Evolutionary conservation across 2,329 filamentous ascomycete genomes (phyloP).

Genomic region (Talaromyces pinophilus): DNA sequence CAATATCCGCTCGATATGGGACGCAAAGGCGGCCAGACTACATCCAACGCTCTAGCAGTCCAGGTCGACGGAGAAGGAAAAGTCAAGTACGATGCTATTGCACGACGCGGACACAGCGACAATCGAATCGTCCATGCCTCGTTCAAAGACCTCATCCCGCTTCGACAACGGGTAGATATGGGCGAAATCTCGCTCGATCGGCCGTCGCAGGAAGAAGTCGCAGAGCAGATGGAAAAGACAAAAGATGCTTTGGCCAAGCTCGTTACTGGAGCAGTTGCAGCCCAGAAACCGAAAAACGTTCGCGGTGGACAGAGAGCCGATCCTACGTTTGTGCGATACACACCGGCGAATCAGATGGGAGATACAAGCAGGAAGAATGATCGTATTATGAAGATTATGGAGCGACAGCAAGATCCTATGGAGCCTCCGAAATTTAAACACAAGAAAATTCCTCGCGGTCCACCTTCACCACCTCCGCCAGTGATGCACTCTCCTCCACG

Average conservation of each 20-base stretch:
- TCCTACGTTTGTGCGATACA: slow-evolving; percentile 92
- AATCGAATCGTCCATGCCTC: slow-evolving; percentile 86
- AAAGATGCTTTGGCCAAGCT: slow-evolving; percentile 80
- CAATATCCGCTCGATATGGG: slow-evolving; percentile 98
- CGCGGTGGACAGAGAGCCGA: slow-evolving; percentile 78
- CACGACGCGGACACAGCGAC: slow-evolving; percentile 81
- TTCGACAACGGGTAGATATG: slow-evolving; percentile 87
- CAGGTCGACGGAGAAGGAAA: slow-evolving; percentile 90
- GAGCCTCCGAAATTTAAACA: slow-evolving; percentile 98
- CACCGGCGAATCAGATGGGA: slow-evolving; percentile 95
- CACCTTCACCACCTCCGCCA: slow-evolving; percentile 87
- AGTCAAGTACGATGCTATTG: slow-evolving; percentile 95
- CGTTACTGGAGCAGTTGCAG: slow-evolving; percentile 80
- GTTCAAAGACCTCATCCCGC: slow-evolving; percentile 94
- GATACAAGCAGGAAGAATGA: slow-evolving; percentile 82
- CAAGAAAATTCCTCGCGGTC: slow-evolving; percentile 94
- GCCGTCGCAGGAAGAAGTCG: slow-evolving; percentile 81
- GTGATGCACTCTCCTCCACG: slow-evolving; percentile 93
- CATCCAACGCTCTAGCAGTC: slow-evolving; percentile 85
- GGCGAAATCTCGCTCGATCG: slow-evolving; percentile 86
- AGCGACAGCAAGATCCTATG: slow-evolving; percentile 90
- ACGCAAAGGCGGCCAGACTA: slow-evolving; percentile 66
- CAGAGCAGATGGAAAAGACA: slow-evolving; percentile 81
- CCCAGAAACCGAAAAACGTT: slow-evolving; percentile 95
- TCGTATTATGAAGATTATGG: slow-evolving; percentile 97